Conservation (phyloP, 2,329 filamentous ascomycete species). For the Ciborinia camelliae region DNA sequence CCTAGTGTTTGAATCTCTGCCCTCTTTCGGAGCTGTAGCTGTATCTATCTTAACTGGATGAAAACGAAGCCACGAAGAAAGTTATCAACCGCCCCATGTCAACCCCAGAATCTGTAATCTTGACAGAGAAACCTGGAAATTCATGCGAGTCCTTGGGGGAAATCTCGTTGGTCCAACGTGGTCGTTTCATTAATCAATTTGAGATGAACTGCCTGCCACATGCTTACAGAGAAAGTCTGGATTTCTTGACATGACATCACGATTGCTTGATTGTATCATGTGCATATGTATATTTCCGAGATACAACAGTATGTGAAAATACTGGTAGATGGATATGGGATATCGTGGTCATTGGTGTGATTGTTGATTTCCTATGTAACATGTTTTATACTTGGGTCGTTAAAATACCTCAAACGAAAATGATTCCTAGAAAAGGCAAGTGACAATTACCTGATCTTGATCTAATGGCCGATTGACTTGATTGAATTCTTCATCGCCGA, state of each 20-base stretch:
- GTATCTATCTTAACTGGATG: no score
- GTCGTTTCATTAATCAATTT: neutral
- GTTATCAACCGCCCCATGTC: neutral
- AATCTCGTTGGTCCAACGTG: neutral
- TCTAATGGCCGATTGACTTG: neutral
- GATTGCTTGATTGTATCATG: neutral
- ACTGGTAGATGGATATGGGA: neutral
- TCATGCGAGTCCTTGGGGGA: constrained; percentile 4
- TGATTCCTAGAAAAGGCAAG: no score
- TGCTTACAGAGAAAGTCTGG: neutral
- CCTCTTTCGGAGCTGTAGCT: neutral
- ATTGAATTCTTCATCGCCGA: neutral
- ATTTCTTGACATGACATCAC: constrained; percentile 1
- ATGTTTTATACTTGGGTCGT: no score
- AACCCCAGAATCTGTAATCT: constrained; percentile 4
- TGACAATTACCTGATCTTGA: no score
- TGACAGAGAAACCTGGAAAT: neutral
- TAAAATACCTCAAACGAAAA: no score
- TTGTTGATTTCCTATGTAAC: no score
- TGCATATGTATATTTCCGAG: neutral
- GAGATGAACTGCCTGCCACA: constrained; percentile 1
- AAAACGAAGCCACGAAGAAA: no score
- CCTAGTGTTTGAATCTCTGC: neutral
- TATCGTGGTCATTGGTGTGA: neutral
- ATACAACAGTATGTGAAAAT: neutral